Base-by-base conservation (phyloP, 352 stramenopile species). In the Lagenidium giganteum region DNA sequence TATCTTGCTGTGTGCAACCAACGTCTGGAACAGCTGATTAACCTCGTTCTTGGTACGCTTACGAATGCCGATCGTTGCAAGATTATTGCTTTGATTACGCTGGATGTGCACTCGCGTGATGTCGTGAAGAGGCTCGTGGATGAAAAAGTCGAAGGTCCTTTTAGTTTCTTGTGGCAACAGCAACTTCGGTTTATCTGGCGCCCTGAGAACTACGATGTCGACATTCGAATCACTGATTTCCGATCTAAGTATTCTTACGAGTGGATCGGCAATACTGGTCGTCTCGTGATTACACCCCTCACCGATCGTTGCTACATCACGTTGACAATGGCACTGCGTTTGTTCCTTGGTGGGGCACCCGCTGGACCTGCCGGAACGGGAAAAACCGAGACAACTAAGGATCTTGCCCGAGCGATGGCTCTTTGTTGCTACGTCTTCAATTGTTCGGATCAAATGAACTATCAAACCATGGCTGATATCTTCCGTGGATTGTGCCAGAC, bases 261-360 rank as follows among this genome's bases (percentile, higher is more conserved):
- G 44, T 92, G 77, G 78, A 90, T 93, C 33, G 83, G 83, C 9
- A 94, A 94, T 51, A 92, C 79, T 8, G 88, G 92, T 25, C 87
- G 93, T 6, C 69, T 98, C 13, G 93, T 98, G 39, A 98, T 98
- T 59, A 98, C 94, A 5, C 93, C 94, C 17, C 66, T 98, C 5
- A 98, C 94, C 3, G 94, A 98, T 75, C 83, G 93, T 13, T 98
- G 94, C 59, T 98, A 98, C 61, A 98, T 98, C 46, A 98, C 94
- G 8, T 58, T 98, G 14, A 98, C 94, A 3, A 98, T 97, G 91
- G 94, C 87, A 13, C 63, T 98, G 25, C 89, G 95, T 31, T 52
- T 98, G n/a, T 98, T 97, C 60, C 67, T 98, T n/a, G 95, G 94
- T 20, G 94, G 94, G 12, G 93, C 93, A 9, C 94, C 94, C 21